Base-by-base conservation (phyloP, 108 stramenopile genomes). In the Bacterosira constricta region DNA sequence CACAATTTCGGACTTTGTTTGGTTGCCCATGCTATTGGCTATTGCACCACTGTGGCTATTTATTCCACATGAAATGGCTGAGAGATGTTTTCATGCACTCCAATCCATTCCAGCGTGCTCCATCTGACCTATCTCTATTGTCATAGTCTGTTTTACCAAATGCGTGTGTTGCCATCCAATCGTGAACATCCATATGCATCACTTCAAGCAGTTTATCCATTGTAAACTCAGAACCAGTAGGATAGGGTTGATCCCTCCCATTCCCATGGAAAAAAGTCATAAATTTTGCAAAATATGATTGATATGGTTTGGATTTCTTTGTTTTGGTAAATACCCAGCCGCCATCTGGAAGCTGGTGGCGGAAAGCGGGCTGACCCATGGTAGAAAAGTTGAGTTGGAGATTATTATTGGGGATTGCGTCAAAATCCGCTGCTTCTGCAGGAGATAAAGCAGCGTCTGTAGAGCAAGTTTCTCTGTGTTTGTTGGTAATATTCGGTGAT, bases 111-210 rank as follows among this genome's bases (percentile, higher is more conserved):
- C 21, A 47, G 46, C 46, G n/a, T 23, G 21, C 20, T 4, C 46
- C 46, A 18, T 18, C 23, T 47, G 46, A 23, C 46, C 46, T 47
- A 23, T 47, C 46, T 23, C 23, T 23, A 47, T 23, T 47, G 46
- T 47, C 46, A 47, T 47, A 47, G 46, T 47, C 46, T 23, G 46
- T 23, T 47, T 23, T 47, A 18, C 46, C 46, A 47, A 47, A 47
- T 23, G 21, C 20, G 1, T 18, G 21, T 23, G 23, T 23, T 5
- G 46, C 46, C 46, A 47, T 18, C 46, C 46, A 47, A 47, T 47
- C 46, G 23, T 47, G 46, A 47, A 47, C 23, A 23, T 47, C 46
- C 20, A 47, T 5, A 47, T 18, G 46, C 46, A 23, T 47, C 21
- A 47, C 6, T 23, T 23, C 21, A 2, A 47, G 46, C 21, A 47